Conservation (phyloP, 495 filamentous ascomycete genomes). For the Talaromyces adpressus region DNA sequence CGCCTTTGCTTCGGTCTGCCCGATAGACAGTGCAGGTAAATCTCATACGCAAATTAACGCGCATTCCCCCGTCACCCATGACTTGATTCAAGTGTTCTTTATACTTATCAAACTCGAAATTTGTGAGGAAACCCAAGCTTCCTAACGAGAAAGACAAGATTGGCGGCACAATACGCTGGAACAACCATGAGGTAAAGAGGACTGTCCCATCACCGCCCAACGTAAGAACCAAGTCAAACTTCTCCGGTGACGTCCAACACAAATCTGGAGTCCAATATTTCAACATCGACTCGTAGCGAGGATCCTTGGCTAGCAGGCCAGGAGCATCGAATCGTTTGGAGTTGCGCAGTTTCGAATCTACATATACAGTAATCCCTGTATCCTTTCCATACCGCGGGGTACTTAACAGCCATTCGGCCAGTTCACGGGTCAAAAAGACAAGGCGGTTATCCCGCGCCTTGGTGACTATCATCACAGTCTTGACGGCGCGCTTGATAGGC, state of each 20-base stretch:
- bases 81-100: conserved; percentile 72
- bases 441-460: conserved; percentile 90
- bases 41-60: conserved; percentile 91
- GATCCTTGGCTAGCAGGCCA: conserved; percentile 61
- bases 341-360: conserved; percentile 81
- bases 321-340: conserved; percentile 81
- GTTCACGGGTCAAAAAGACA: conserved; percentile 75
- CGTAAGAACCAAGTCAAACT: conserved; percentile 87
- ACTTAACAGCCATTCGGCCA: conserved; percentile 77
- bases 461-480: conserved; percentile 92
- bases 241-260: conserved; percentile 82
- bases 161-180: conserved; percentile 87
- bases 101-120: conserved; percentile 80
- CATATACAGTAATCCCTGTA: conserved; percentile 82
- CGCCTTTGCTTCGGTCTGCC: conserved; percentile 37
- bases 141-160: conserved; percentile 85
- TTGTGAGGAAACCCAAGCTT: conserved; percentile 86
- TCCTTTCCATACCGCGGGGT: conserved; percentile 78
- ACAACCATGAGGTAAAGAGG: conserved; percentile 86
- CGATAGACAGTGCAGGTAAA: conserved; percentile 95
- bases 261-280: conserved; percentile 92
- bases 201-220: conserved; percentile 92
- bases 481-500: conserved; percentile 80
- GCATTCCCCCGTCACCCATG: conserved; percentile 90
- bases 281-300: conserved; percentile 69